phyloP scores from a whole-genome alignment of 345 rosid genomes.

The Melaleuca alternifolia region DNA sequence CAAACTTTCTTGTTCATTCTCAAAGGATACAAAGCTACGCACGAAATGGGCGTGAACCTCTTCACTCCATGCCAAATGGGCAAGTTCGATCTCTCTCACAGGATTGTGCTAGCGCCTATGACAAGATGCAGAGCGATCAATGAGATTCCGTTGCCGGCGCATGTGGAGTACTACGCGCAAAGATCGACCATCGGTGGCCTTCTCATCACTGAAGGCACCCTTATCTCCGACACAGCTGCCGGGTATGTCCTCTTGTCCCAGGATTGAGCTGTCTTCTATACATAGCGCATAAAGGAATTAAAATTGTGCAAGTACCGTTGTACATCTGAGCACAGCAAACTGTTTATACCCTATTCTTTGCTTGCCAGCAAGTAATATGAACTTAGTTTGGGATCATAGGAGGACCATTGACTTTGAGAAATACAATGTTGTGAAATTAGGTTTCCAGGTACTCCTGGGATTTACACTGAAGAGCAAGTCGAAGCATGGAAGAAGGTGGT shows the following conservation, averaged over 20 bases:
- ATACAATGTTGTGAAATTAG: conserved; percentile 17
- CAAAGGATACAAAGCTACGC: neutral
- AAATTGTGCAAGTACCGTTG: no score
- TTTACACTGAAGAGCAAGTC: conserved; percentile 69
- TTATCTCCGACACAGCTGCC: conserved; percentile 43
- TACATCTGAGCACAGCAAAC: neutral
- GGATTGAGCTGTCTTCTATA: neutral
- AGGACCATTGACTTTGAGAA: no score
- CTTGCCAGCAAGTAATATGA: neutral
- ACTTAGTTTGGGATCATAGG: neutral
- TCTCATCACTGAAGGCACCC: conserved; percentile 78
- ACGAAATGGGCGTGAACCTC: conserved; percentile 13
- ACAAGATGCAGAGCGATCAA: conserved; percentile 80
- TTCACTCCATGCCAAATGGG: conserved; percentile 61
- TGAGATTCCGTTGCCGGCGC: conserved; percentile 54
- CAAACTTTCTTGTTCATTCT: neutral
- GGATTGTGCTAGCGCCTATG: conserved; percentile 90
- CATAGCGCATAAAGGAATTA: neutral
- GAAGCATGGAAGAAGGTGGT: conserved; percentile 79
- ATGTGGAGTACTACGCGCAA: conserved; percentile 72
- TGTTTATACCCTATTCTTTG: neutral
- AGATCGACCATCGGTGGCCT: conserved; percentile 73
- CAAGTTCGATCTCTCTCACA: conserved; percentile 63
- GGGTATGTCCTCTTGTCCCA: conserved; percentile 12
- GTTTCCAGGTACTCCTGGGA: conserved; percentile 87